Evolutionary conservation across 2,329 filamentous ascomycete species (phyloP).

Genomic region (Colletotrichum cordylinicola): DNA sequence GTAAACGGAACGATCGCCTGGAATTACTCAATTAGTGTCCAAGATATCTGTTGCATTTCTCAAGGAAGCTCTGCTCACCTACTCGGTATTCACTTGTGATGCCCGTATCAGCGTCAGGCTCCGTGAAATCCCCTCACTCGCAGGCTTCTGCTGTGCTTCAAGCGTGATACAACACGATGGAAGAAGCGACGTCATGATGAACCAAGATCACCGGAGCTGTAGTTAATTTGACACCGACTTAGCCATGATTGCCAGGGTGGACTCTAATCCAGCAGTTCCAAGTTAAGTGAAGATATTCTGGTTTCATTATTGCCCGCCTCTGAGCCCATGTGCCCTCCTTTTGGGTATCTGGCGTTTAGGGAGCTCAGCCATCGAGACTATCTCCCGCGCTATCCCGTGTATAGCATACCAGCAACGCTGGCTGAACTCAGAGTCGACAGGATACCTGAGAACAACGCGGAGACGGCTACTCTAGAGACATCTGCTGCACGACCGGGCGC

Average conservation of each 20-base stretch:
- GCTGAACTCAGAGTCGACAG: conserved; percentile 15
- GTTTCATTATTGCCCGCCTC: neutral
- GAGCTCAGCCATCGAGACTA: neutral
- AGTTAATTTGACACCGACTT: neutral
- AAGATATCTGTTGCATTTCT: neutral
- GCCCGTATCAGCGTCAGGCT: neutral
- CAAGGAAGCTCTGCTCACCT: neutral
- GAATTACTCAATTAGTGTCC: neutral
- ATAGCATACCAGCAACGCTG: conserved; percentile 15
- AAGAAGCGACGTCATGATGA: neutral
- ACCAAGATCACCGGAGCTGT: neutral
- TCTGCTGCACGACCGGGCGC: conserved; percentile 11
- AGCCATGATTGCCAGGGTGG: neutral
- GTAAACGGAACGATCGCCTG: neutral
- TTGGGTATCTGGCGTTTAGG: neutral
- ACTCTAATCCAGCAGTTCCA: neutral
- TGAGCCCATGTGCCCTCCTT: neutral
- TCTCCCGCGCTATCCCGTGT: neutral
- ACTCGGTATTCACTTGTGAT: neutral
- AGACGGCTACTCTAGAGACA: conserved; percentile 10
- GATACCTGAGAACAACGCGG: conserved; percentile 13
- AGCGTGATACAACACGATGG: neutral
- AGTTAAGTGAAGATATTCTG: neutral
- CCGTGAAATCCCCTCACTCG: neutral
- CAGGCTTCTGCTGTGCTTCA: neutral